Conservation (phyloP, 108 stramenopile genomes). For the Nitzschia palea region DNA sequence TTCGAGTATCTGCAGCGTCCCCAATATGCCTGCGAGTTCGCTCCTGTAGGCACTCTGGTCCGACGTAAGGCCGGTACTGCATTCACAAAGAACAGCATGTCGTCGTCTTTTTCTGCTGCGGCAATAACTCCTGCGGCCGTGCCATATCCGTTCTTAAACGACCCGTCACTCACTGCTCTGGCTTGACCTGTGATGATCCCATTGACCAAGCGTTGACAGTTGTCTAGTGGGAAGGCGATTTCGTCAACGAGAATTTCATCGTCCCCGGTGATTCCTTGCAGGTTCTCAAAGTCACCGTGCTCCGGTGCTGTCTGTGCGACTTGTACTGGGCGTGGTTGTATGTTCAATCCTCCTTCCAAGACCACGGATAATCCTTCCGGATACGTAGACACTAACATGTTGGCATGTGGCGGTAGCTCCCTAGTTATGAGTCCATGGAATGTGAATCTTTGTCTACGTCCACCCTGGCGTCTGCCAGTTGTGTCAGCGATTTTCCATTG, state of each 20-base stretch:
- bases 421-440: no score
- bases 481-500: no score
- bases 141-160: background rate
- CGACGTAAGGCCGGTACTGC: background rate
- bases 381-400: no score
- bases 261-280: background rate
- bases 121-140: background rate
- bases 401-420: no score
- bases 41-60: slow-evolving; percentile 3
- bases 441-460: no score
- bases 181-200: background rate
- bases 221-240: background rate
- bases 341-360: no score
- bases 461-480: no score
- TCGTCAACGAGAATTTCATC: background rate
- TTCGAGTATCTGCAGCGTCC: background rate
- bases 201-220: background rate
- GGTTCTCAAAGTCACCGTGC: no score
- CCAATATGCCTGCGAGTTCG: background rate
- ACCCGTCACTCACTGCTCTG: background rate
- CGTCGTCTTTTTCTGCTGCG: background rate
- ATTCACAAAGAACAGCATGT: no score
- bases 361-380: no score
- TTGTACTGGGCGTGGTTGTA: no score
- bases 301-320: no score